phyloP scores from a whole-genome alignment of 2,329 filamentous ascomycete genomes.

The Lasiodiplodia sp. region DNA sequence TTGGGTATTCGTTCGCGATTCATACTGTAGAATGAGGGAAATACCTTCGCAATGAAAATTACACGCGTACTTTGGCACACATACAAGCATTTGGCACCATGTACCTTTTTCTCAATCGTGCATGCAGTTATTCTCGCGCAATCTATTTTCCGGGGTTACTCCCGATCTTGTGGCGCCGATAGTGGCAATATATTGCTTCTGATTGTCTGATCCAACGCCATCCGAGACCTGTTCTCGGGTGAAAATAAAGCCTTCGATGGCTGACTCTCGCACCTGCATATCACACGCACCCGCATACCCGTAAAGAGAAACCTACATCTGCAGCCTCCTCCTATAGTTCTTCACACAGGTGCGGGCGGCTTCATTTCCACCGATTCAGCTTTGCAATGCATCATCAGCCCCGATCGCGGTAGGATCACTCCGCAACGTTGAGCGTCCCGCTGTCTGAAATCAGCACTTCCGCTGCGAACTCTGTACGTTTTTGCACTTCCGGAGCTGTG shows the following conservation, averaged over 20 bases:
- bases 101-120: not conserved
- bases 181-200: conserved; percentile 25
- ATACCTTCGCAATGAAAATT: not conserved
- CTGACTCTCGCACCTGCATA: not conserved
- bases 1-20: not conserved
- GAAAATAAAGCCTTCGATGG: not conserved
- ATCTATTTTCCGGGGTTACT: not conserved
- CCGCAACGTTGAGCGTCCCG: not conserved
- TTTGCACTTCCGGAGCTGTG: not conserved
- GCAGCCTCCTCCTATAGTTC: not conserved
- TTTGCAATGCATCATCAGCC: not conserved
- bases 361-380: conserved; percentile 2
- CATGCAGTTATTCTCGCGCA: not conserved
- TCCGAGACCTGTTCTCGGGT: conserved; percentile 4
- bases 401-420: not conserved
- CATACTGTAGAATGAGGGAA: not conserved
- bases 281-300: not conserved
- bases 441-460: not conserved
- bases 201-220: not conserved
- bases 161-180: conserved; percentile 3
- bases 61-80: not conserved
- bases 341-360: not conserved
- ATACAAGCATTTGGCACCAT: not conserved
- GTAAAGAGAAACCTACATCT: conserved; percentile 16
- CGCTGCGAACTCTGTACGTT: no score